phyloP scores from a whole-genome alignment of 225 moss, liverwort and hornwort genomes.

The Thuidium tamariscinum region DNA sequence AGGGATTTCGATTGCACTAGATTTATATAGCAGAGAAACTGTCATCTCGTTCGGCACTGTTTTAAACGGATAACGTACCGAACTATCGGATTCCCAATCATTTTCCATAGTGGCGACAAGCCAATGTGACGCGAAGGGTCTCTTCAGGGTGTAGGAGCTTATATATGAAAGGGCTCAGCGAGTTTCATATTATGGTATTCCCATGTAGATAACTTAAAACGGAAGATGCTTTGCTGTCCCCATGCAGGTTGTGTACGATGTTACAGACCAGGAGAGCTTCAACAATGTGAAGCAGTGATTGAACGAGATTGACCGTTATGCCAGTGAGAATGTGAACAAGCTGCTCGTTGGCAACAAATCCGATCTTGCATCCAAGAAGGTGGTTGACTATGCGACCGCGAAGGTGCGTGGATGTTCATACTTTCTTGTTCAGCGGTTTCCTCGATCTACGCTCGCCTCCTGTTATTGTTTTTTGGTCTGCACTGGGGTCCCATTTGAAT shows the following conservation, averaged over 20 bases:
- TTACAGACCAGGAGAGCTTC: conserved; percentile 95
- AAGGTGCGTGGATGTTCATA: too few species aligned
- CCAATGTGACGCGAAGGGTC: neutral
- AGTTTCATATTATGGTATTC: neutral
- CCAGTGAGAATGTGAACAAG: conserved; percentile 92
- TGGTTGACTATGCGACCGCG: too few species aligned
- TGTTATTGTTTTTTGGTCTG: neutral
- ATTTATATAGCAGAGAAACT: neutral
- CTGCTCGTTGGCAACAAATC: conserved; percentile 90
- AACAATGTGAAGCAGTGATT: conserved; percentile 97
- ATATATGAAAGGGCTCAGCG: neutral
- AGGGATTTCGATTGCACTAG: neutral
- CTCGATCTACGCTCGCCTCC: neutral
- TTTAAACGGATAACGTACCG: neutral
- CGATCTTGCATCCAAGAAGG: conserved; percentile 51
- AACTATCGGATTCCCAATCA: too few species aligned
- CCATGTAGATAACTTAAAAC: neutral
- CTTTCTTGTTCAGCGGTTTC: neutral
- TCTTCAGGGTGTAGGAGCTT: neutral
- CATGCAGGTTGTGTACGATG: conserved; percentile 74
- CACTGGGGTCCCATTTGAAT: neutral
- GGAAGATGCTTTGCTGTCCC: neutral
- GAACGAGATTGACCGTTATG: conserved; percentile 91
- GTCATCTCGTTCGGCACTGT: neutral
- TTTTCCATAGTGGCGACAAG: too few species aligned